These are phyloP conservation scores for Pythium pyrilobum DNA, from an alignment of 352 stramenopile species.

Conservation along the genomic window DNA sequence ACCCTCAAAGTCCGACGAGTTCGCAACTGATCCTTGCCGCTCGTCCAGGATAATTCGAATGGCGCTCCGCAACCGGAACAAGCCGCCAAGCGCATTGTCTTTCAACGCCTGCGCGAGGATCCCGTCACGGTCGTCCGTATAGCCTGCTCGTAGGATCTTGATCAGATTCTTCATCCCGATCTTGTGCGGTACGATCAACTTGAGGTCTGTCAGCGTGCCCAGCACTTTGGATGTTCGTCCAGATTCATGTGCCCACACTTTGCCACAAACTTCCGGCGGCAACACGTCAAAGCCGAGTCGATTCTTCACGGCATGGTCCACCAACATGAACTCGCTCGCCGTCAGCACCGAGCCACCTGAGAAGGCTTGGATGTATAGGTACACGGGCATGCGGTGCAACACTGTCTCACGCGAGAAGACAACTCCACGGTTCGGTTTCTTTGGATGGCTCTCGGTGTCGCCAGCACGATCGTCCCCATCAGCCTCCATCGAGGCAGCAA, in stretches of 20 bases:
- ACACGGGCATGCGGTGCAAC: slow-evolving; percentile 70
- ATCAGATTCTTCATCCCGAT: slow-evolving; percentile 80
- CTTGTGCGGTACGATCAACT: slow-evolving; percentile 66
- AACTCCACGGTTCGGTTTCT: slow-evolving; percentile 26
- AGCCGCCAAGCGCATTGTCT: slow-evolving; percentile 60
- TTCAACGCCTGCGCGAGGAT: slow-evolving; percentile 63
- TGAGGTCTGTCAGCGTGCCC: slow-evolving; percentile 60
- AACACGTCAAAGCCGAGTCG: slow-evolving; percentile 41
- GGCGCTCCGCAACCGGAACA: slow-evolving; percentile 54
- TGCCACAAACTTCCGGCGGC: slow-evolving; percentile 35
- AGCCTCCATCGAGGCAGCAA: no score
- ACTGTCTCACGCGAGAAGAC: slow-evolving; percentile 76
- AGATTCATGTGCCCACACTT: slow-evolving; percentile 72
- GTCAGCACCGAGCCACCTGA: slow-evolving; percentile 59
- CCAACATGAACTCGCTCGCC: slow-evolving; percentile 38
- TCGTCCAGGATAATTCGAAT: slow-evolving; percentile 53
- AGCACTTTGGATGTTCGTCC: slow-evolving; percentile 66
- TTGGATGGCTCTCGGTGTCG: no score
- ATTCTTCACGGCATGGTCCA: slow-evolving; percentile 52
- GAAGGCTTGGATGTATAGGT: slow-evolving; percentile 78
- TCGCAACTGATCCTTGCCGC: no score
- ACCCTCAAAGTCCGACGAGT: no score
- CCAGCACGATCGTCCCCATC: no score
- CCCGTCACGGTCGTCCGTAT: slow-evolving; percentile 62
- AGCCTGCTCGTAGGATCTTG: slow-evolving; percentile 60